Evolutionary conservation across 352 stramenopile species (phyloP).

Genomic region (Pythium dissotocum): DNA sequence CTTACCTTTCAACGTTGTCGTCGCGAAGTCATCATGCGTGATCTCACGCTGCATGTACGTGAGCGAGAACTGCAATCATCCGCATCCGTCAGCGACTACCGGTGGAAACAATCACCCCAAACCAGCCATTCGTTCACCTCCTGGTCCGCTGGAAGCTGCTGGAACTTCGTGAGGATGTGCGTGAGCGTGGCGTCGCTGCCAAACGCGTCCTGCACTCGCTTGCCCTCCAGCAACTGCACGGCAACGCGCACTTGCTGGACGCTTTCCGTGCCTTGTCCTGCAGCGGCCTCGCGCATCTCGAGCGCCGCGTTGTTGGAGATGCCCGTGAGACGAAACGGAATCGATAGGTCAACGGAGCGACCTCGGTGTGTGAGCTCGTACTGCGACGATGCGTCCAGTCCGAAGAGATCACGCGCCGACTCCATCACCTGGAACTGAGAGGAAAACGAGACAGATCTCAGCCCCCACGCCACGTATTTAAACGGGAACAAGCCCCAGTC

Average conservation of each 20-base stretch:
- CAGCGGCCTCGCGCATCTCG: conserved; percentile 53
- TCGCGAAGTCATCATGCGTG: conserved; percentile 41
- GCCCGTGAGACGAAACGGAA: conserved; percentile 84
- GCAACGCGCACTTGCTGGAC: conserved; percentile 76
- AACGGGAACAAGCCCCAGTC: neutral
- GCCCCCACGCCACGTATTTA: neutral
- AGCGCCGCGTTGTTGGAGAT: conserved; percentile 83
- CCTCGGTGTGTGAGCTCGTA: conserved; percentile 72
- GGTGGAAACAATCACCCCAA: neutral
- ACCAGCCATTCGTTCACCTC: conserved; percentile 29
- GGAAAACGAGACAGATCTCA: neutral
- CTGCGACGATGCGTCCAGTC: conserved; percentile 39
- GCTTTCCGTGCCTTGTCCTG: neutral
- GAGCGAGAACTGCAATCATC: conserved; percentile 59
- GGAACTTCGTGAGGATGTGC: conserved; percentile 55
- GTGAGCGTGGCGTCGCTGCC: conserved; percentile 53
- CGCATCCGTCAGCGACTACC: neutral
- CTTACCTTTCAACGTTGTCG: conserved; percentile 68
- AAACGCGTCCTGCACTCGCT: conserved; percentile 73
- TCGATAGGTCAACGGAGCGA: conserved; percentile 68
- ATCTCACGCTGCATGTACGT: conserved; percentile 82
- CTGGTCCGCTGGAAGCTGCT: conserved; percentile 46
- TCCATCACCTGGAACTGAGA: conserved; percentile 76
- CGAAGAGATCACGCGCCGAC: conserved; percentile 55
- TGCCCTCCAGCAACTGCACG: conserved; percentile 73